These are phyloP conservation scores for Solanum tarijense DNA, from an alignment of 257 asterid genomes.

Conservation along the genomic window DNA sequence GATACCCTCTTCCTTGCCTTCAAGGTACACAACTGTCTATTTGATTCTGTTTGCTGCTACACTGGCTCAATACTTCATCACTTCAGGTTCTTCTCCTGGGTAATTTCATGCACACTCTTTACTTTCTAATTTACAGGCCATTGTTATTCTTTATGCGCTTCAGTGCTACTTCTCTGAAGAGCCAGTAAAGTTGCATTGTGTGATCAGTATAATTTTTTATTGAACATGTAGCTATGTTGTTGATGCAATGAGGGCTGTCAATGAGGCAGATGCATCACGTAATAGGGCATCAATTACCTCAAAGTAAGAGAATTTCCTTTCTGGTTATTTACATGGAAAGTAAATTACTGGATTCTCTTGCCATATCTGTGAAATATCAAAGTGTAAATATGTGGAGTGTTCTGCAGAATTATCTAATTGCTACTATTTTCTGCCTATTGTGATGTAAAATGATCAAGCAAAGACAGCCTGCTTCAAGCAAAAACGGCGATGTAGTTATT, in stretches of 20 bases:
- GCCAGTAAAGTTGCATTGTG: neutral
- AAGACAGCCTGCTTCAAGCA: conserved; percentile 98
- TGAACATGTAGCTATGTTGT: conserved; percentile 52
- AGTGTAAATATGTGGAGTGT: neutral
- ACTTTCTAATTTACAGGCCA: neutral
- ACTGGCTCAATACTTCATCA: conserved; percentile 70
- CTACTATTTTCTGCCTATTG: conserved; percentile 16
- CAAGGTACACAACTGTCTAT: conserved; percentile 67
- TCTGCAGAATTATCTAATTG: conserved; percentile 26
- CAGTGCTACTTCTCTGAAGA: neutral
- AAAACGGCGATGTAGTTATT: conserved; percentile 59
- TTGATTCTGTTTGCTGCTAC: conserved; percentile 53
- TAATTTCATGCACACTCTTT: conserved; percentile 16
- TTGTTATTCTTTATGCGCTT: conserved; percentile 5
- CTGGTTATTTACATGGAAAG: conserved; percentile 1
- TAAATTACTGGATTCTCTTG: neutral
- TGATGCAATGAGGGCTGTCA: conserved; percentile 68
- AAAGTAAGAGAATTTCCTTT: conserved; percentile 51
- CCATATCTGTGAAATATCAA: neutral
- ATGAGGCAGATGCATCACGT: conserved; percentile 58
- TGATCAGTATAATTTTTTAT: conserved; percentile 1
- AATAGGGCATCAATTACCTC: conserved; percentile 45
- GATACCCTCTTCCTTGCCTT: conserved; percentile 3
- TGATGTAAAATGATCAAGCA: conserved; percentile 70
- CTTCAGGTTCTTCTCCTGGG: conserved; percentile 94